Evolutionary conservation across 768 basidiomycete species (phyloP).

Genomic region (Leccinellum rugosiceps): DNA sequence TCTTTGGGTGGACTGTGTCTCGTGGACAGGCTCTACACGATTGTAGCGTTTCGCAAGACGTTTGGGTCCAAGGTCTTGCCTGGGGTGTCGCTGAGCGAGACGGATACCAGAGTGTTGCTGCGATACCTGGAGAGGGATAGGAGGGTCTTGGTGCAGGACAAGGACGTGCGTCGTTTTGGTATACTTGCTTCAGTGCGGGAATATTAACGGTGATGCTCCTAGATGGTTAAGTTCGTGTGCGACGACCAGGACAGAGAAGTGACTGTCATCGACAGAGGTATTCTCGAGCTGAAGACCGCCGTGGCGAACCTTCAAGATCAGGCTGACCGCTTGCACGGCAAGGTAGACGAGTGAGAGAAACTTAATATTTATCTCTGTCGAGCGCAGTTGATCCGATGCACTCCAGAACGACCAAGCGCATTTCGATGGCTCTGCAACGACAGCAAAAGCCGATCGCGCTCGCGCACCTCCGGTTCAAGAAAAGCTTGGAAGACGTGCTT

Average conservation of each 20-base stretch:
- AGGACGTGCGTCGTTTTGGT: slow-evolving; percentile 50
- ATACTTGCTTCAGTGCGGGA: neutral
- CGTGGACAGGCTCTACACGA: slow-evolving; percentile 59
- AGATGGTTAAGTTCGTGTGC: slow-evolving; percentile 81
- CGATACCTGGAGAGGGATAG: slow-evolving; percentile 80
- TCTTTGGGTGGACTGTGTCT: slow-evolving; percentile 42
- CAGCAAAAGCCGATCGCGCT: slow-evolving; percentile 75
- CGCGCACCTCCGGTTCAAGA: slow-evolving; percentile 75
- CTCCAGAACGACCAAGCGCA: slow-evolving; percentile 63
- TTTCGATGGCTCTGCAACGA: slow-evolving; percentile 58
- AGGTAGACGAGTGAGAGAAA: slow-evolving; percentile 65
- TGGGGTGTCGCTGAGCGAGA: slow-evolving; percentile 47
- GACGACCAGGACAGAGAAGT: slow-evolving; percentile 44
- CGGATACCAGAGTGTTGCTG: slow-evolving; percentile 67
- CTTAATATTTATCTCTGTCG: neutral
- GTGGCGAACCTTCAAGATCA: slow-evolving; percentile 66
- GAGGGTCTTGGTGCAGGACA: slow-evolving; percentile 56
- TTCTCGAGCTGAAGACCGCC: slow-evolving; percentile 76
- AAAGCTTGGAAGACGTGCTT: slow-evolving; percentile 75
- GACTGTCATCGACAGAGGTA: slow-evolving; percentile 76
- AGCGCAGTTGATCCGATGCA: neutral
- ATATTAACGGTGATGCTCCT: neutral
- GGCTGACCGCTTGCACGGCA: slow-evolving; percentile 61
- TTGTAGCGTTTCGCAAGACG: slow-evolving; percentile 55
- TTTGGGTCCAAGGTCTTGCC: slow-evolving; percentile 49